Percentiles rank a stretch among this genome's conserved stretches.
Conservation (phyloP, 257 asterid genomes). For the Thymus quinquecostatus region DNA sequence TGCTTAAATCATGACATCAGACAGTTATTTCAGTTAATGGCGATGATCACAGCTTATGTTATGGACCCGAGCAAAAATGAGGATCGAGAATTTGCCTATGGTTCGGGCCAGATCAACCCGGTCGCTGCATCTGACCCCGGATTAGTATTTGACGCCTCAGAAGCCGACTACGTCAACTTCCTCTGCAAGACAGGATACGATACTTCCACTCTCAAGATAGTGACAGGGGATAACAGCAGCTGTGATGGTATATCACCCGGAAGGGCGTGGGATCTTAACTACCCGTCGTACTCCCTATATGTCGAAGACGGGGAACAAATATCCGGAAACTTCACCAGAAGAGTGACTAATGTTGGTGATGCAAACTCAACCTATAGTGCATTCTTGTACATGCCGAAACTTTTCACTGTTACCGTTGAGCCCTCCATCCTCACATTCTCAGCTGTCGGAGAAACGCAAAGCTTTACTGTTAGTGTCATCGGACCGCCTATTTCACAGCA, state of each 20-base stretch:
- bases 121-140: constrained; percentile 49
- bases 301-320: constrained; percentile 42
- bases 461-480: constrained; percentile 44
- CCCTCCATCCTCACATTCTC: constrained; percentile 52
- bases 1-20: too few species aligned
- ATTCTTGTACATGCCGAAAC: neutral
- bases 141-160: constrained; percentile 45
- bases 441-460: constrained; percentile 44
- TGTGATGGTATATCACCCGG: constrained; percentile 40
- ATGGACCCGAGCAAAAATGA: constrained; percentile 41
- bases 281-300: constrained; percentile 53
- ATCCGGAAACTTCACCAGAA: constrained; percentile 39
- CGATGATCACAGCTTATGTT: constrained; percentile 37
- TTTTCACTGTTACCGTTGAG: constrained; percentile 29
- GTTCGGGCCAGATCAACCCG: constrained; percentile 54
- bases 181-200: constrained; percentile 58
- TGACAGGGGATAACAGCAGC: constrained; percentile 48
- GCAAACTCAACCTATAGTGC: constrained; percentile 43
- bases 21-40: too few species aligned
- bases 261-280: constrained; percentile 53
- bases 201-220: constrained; percentile 38
- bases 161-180: constrained; percentile 45
- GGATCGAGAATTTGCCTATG: constrained; percentile 50
- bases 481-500: constrained; percentile 53
- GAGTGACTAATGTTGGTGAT: constrained; percentile 50